A percentile compares a stretch with the other conserved stretches of the same genome.
Conservation (phyloP, 2,329 filamentous ascomycete genomes). For the Chaetomiaceae sp. region DNA sequence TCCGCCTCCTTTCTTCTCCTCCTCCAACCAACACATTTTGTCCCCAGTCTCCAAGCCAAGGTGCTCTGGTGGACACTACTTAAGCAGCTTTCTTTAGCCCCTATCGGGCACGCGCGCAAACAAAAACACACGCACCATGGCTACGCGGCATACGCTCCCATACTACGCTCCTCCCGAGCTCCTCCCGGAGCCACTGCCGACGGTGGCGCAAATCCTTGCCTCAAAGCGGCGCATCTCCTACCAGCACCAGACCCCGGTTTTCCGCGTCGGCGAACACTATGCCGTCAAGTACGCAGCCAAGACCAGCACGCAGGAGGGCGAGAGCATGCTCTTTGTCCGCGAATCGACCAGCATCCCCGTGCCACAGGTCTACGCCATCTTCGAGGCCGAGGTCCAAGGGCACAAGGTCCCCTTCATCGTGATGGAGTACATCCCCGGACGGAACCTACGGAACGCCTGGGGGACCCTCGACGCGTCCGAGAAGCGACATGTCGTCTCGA, state of each 20-base stretch:
- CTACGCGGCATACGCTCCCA: neutral
- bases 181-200: neutral
- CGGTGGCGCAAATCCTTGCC: slow-evolving; percentile 5
- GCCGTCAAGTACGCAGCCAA: neutral
- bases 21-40: too few species aligned
- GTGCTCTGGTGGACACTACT: too few species aligned
- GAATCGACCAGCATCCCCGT: neutral
- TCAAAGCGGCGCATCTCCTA: neutral
- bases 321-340: slow-evolving; percentile 1
- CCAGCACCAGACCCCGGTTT: neutral
- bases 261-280: neutral
- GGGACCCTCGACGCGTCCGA: neutral
- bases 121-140: neutral
- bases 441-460: neutral
- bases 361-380: slow-evolving; percentile 2
- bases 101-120: too few species aligned
- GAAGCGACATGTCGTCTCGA: neutral
- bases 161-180: neutral
- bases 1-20: too few species aligned
- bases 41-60: too few species aligned
- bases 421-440: slow-evolving; percentile 7
- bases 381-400: neutral
- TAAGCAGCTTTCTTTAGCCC: too few species aligned
- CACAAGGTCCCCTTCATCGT: neutral
- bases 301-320: neutral